Base-by-base conservation (phyloP, 768 basidiomycete genomes). In the Hebeloma cylindrosporum region DNA sequence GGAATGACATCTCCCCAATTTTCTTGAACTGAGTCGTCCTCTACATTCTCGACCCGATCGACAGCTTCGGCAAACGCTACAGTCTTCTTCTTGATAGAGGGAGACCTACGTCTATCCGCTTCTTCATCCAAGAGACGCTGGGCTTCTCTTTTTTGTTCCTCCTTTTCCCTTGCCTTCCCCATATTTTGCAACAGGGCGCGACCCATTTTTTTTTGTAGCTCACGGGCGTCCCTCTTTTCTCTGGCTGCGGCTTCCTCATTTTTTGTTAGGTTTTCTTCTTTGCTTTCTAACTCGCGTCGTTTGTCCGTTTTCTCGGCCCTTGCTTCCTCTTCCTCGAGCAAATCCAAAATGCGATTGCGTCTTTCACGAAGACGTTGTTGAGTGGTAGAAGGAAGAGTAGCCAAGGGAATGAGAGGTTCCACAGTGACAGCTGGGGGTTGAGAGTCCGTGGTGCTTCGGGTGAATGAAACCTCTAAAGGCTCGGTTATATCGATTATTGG, bases 401-500 rank as follows among this genome's bases (percentile, higher is more conserved):
- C 62, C 20, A 81, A 51, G 0, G 77, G 73, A 23, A 79, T 59
- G 7, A 81, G 60, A 29, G 73, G 69, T 18, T 72, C 63, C 10
- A 53, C 51, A 18, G 54, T 52, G 18, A 57, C 50, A 35, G 53
- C 52, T 8, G 57, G 50, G 13, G 58, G 58, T 18, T 52, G 40
- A 8, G 58, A 59, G n/a, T 28, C 44, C 21, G 48, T 43, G 8
- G n/a, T n/a, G n/a, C 47, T 48, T n/a, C 43, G 51, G 11, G 45
- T 35, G 20, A 52, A 43, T 29, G 53, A 51, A 20, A 46, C 40
- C 21, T 57, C 64, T 16, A 74, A 55, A 30, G 79, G 80, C 57
- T 91, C 88, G 22, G 74, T 75, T 45, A 91, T 83, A 27, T 91
- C 88, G 48, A 89, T 71, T 50, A 91, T 83, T 8, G 88, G 88